Percentiles rank a stretch among this genome's conserved stretches.
phyloP scores from a whole-genome alignment of 352 stramenopile genomes.

The Pythium sukuiense region DNA sequence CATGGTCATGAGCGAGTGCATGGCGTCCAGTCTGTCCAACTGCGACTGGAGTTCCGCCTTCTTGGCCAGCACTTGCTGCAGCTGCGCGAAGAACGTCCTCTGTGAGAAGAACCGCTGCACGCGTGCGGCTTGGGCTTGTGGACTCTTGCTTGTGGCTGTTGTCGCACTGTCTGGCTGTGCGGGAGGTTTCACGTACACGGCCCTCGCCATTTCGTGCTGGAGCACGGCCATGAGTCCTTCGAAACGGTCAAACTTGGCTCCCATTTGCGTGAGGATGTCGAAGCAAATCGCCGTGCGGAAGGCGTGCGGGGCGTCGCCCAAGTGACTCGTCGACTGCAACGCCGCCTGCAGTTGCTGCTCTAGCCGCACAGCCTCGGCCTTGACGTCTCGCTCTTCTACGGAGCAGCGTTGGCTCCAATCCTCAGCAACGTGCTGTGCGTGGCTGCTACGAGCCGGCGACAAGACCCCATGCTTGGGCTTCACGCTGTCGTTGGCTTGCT shows the following conservation, averaged over 20 bases:
- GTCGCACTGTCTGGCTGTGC: neutral
- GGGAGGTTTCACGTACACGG: slow-evolving; percentile 41
- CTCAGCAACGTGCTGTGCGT: slow-evolving; percentile 2
- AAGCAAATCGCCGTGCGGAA: slow-evolving; percentile 64
- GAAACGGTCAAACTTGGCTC: slow-evolving; percentile 50
- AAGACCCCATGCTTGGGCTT: neutral
- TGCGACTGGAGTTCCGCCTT: slow-evolving; percentile 39
- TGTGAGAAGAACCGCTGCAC: slow-evolving; percentile 32
- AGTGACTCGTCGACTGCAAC: slow-evolving; percentile 51
- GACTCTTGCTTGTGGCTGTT: neutral
- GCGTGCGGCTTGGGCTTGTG: slow-evolving; percentile 7
- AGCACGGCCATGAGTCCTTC: slow-evolving; percentile 38
- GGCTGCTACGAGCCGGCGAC: neutral
- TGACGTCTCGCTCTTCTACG: slow-evolving; percentile 13
- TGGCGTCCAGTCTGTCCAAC: slow-evolving; percentile 37
- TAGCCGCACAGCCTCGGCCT: slow-evolving; percentile 27
- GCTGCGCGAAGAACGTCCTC: slow-evolving; percentile 59
- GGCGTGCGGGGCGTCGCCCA: slow-evolving; percentile 45
- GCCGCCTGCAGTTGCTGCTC: slow-evolving; percentile 50
- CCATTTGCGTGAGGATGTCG: slow-evolving; percentile 46
- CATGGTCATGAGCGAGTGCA: slow-evolving; percentile 51
- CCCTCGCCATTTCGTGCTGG: slow-evolving; percentile 35
- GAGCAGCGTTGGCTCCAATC: slow-evolving; percentile 22
- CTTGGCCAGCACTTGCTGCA: slow-evolving; percentile 40
- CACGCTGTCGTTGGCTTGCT: neutral